phyloP scores from a whole-genome alignment of 2,329 filamentous ascomycete genomes.

The Diplodia seriata region DNA sequence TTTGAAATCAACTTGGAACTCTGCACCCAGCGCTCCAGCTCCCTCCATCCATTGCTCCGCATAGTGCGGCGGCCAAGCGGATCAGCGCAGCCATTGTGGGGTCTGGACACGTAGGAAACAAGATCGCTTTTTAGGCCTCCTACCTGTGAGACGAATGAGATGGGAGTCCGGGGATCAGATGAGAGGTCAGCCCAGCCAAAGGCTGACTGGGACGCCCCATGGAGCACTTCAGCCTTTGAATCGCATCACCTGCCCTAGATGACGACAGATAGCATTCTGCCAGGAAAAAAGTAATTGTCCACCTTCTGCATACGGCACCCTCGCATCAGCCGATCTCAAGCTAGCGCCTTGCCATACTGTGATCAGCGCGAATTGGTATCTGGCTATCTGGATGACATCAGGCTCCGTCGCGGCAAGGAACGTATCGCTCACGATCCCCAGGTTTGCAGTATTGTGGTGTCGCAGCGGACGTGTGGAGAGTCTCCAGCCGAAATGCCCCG shows the following conservation, averaged over 20 bases:
- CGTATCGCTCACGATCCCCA: not conserved
- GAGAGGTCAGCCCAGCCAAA: not conserved
- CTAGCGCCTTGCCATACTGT: not conserved
- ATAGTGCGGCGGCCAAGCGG: constrained; percentile 12
- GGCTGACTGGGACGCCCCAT: constrained; percentile 15
- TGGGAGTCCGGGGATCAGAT: constrained; percentile 1
- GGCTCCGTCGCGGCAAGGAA: not conserved
- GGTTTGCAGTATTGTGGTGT: not conserved
- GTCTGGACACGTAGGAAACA: constrained; percentile 18
- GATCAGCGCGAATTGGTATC: not conserved
- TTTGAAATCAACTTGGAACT: constrained; percentile 18
- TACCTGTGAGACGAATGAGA: constrained; percentile 2
- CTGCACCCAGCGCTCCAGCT: constrained; percentile 17
- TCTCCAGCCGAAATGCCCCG: constrained; percentile 22
- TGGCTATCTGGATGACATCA: constrained; percentile 2
- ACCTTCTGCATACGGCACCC: constrained; percentile 12
- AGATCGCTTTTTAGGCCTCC: constrained; percentile 23
- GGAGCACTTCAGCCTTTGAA: not conserved
- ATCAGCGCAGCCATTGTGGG: constrained; percentile 19
- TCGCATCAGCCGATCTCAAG: not conserved
- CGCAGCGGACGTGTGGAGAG: not conserved
- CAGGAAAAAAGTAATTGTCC: not conserved
- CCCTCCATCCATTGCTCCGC: constrained; percentile 11
- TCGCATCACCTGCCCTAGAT: constrained; percentile 15
- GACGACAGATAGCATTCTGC: constrained; percentile 8